phyloP scores from a whole-genome alignment of 225 moss, liverwort and hornwort genomes.

The Marchantia polymorpha region DNA sequence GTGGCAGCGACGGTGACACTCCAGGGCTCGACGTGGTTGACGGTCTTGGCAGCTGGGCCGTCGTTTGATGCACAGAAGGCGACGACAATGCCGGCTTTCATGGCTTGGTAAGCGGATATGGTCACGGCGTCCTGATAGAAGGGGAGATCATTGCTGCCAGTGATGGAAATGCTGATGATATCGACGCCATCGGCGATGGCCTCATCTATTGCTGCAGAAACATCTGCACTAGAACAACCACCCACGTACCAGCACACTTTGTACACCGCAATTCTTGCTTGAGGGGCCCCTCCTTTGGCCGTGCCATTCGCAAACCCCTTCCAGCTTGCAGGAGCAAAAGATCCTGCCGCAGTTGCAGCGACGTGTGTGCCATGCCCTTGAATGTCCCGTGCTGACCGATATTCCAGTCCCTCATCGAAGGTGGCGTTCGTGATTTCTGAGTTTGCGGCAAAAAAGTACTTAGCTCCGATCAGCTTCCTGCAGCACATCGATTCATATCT shows the following conservation, averaged over 20 bases:
- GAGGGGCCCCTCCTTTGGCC: constrained; percentile 21
- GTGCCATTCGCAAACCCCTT: constrained; percentile 12
- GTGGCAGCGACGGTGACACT: constrained; percentile 28
- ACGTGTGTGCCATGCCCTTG: constrained; percentile 24
- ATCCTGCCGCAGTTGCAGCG: constrained; percentile 19
- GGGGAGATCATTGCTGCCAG: not conserved
- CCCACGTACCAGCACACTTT: constrained; percentile 23
- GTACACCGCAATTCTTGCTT: constrained; percentile 19
- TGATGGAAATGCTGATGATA: constrained; percentile 21
- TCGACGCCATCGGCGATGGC: constrained; percentile 34
- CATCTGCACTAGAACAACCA: constrained; percentile 10
- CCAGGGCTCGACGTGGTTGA: constrained; percentile 29
- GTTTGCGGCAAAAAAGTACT: constrained; percentile 4
- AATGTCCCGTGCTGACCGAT: constrained; percentile 10
- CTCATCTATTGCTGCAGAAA: constrained; percentile 26
- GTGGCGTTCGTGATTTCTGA: not conserved
- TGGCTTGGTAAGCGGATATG: constrained; percentile 21
- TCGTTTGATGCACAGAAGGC: constrained; percentile 11
- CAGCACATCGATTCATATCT: not conserved
- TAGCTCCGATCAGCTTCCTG: constrained; percentile 18
- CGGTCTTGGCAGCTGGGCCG: constrained; percentile 8
- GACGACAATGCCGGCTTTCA: constrained; percentile 19
- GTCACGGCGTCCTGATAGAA: not conserved
- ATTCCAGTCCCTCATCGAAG: not conserved
- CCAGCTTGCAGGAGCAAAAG: constrained; percentile 2